Evolutionary conservation across 352 stramenopile genomes (phyloP).

Genomic region (Phytophthora colocasiae): DNA sequence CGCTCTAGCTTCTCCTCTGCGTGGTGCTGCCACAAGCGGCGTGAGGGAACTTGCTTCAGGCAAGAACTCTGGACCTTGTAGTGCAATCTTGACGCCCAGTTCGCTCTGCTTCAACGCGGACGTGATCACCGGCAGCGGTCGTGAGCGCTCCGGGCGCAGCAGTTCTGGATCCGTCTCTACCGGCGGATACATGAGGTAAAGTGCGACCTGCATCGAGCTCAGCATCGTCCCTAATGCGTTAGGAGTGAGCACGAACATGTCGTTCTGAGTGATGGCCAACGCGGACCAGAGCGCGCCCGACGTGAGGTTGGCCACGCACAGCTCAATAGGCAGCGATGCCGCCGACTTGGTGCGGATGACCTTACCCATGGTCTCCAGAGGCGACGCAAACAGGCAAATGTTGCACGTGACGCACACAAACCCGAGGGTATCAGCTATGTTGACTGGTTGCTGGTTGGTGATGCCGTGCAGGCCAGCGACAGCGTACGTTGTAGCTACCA

Average conservation of each 20-base stretch:
- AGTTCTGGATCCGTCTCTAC: constrained; percentile 2
- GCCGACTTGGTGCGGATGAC: constrained; percentile 37
- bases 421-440: constrained; percentile 28
- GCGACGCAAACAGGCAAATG: constrained; percentile 38
- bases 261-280: constrained; percentile 25
- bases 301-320: constrained; percentile 36
- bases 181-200: constrained; percentile 44
- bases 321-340: constrained; percentile 35
- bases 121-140: constrained; percentile 17
- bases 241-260: constrained; percentile 39
- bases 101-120: constrained; percentile 13
- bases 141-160: constrained; percentile 4
- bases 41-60: constrained; percentile 11
- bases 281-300: constrained; percentile 31
- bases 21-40: constrained; percentile 8
- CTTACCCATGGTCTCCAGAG: constrained; percentile 35
- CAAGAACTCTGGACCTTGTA: constrained; percentile 13
- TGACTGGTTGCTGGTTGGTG: constrained; percentile 25
- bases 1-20: constrained; percentile 6
- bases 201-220: constrained; percentile 34
- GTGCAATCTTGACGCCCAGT: constrained; percentile 16
- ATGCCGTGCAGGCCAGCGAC: constrained; percentile 21
- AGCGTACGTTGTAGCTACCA: constrained; percentile 26
- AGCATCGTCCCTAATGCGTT: constrained; percentile 41
- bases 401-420: constrained; percentile 36